Evolutionary conservation across 805 yeast genomes (phyloP).

Genomic region (Vanderwaltozyma yarrowii): DNA sequence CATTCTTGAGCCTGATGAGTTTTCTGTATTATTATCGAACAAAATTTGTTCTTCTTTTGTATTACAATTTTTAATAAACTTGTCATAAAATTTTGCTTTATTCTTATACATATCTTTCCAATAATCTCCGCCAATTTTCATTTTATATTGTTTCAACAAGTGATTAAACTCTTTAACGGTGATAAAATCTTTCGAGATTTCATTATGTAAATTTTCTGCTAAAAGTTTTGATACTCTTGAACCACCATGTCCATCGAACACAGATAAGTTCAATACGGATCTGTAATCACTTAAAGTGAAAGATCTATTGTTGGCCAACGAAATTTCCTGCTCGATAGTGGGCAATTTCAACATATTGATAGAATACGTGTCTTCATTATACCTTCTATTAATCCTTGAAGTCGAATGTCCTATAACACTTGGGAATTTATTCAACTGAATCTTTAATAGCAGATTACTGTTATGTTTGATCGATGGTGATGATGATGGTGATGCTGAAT

Average conservation of each 20-base stretch:
- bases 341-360: constrained; percentile 52
- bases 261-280: constrained; percentile 53
- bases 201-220: constrained; percentile 40
- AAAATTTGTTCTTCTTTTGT: constrained; percentile 28
- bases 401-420: constrained; percentile 60
- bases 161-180: constrained; percentile 30
- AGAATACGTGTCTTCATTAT: constrained; percentile 74
- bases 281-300: constrained; percentile 10
- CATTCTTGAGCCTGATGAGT: constrained; percentile 24
- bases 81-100: constrained; percentile 27
- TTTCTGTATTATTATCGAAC: constrained; percentile 8
- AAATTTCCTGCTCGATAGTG: constrained; percentile 19
- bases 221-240: constrained; percentile 52
- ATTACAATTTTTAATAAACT: constrained; percentile 26
- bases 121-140: constrained; percentile 63
- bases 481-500: too few relatives aligned
- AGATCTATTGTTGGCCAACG: constrained; percentile 1
- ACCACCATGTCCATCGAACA: constrained; percentile 97
- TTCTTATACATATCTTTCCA: constrained; percentile 70
- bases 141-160: constrained; percentile 44
- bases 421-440: constrained; percentile 23
- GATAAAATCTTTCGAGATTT: constrained; percentile 36
- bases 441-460: constrained; percentile 10
- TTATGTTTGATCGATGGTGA: neutral
- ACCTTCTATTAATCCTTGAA: constrained; percentile 62